phyloP scores from a whole-genome alignment of 2,329 filamentous ascomycete genomes.

The Meredithiella fracta region DNA sequence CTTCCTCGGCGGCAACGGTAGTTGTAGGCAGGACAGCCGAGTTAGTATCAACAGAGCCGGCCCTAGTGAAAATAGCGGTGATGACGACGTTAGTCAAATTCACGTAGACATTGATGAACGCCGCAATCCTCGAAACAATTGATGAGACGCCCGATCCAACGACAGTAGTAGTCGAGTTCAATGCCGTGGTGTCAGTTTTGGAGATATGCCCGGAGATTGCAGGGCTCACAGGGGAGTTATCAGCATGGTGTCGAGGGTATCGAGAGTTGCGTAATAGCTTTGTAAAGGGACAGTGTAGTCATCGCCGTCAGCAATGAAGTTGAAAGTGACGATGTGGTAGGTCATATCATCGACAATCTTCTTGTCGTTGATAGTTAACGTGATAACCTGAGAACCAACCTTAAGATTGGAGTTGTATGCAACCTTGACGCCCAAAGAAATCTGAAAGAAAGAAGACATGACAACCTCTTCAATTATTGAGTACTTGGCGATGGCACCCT shows the following conservation, averaged over 20 bases:
- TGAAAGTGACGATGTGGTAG: constrained; percentile 45
- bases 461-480: constrained; percentile 37
- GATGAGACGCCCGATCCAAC: background rate
- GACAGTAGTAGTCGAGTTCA: background rate
- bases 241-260: constrained; percentile 36
- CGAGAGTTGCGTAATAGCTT: constrained; percentile 28
- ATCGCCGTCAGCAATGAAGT: constrained; percentile 45
- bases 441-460: constrained; percentile 44
- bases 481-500: constrained; percentile 38
- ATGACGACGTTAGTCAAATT: background rate
- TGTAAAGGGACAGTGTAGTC: constrained; percentile 36
- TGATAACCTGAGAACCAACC: constrained; percentile 34
- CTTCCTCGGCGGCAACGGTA: background rate
- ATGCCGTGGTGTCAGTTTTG: background rate
- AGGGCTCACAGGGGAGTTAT: constrained; percentile 32
- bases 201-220: constrained; percentile 31
- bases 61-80: background rate
- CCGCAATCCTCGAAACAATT: background rate
- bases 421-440: constrained; percentile 39
- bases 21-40: background rate
- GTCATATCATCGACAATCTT: constrained; percentile 26
- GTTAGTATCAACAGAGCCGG: background rate
- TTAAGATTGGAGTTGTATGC: constrained; percentile 37
- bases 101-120: background rate
- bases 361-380: constrained; percentile 32